Evolutionary conservation across 2,329 filamentous ascomycete species (phyloP), one percentile per base, ranked within the genome.

Genomic region (Tolypocladium guangdongense): DNA sequence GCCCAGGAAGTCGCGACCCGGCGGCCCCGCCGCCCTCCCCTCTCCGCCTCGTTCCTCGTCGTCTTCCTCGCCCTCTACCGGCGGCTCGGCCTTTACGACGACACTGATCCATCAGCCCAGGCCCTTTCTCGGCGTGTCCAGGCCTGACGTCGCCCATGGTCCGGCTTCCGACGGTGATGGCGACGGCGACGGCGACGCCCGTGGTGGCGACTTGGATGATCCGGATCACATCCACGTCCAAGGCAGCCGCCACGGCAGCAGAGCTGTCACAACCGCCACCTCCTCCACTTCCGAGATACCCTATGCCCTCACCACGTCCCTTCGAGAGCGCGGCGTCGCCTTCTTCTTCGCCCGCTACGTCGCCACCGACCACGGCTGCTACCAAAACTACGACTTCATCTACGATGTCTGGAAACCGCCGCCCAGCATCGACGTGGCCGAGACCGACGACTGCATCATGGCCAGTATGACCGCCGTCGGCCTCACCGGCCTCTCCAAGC

Each of bases 401-500:
- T 75, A 73, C 53, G 75, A 81, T 41, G 67, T 81, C 8, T 78
- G 76, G 76, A 75, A 71, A 54, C 74, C 76, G 0, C 68, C 66
- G 7, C 62, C 63, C n/a, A 61, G 64, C 5, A 56, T 57, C 11
- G 58, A 66, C 3, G 63, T 27, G 32, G 39, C 67, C 5, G 62
- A 64, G 32, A 62, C 68, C 16, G 55, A 70, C 14, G 78, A 79
- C 58, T 68, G 73, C 12, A 72, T 78, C 24, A 69, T 78, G 27
- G 72, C 76, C 20, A 76, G 76, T 58, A 78, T 81, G 68, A 74
- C 73, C 14, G 78, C 78, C 6, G 78, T 81, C 7, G 78, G 78
- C 16, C 66, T 82, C 7, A 73, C 76, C 35, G 76, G 76, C 8
- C 67, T 78, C 49, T 74, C 77, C 11, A 73, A 77, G 58, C 64